Base-by-base conservation (phyloP, 164 flowering plant species). In the Dillenia suffruticosa region DNA sequence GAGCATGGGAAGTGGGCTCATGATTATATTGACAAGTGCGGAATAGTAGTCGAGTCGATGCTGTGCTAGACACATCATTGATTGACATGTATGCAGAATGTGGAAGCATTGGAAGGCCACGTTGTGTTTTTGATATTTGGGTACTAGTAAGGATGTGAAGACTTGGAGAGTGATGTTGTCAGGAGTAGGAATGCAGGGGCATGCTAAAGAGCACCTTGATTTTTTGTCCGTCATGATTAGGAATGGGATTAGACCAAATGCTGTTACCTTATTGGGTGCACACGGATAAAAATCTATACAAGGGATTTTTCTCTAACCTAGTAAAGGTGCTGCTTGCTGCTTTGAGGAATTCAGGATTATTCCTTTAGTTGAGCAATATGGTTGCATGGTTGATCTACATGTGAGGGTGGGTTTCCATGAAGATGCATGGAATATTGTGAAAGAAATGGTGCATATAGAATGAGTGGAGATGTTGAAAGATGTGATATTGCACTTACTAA, bases 11-110 rank as follows among this genome's bases (percentile, higher is more conserved):
- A 69, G 19, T 71, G 76, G 76, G 69, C 56, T 46, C 78, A 77
- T 71, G 72, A 71, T 46, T 71, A 70, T 53, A 68, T 77, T 16
- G 69, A 65, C 51, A 74, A 65, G 54, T 62, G 61, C 40, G 66
- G 73, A 9, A 68, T 74, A 59, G 26, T 59, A 56, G 22, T 19
- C 22, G 22, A 19, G 47, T 77, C 13, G 69, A 71, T 58, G 69
- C 58, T 22, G 69, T 74, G 14, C 53, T 77, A 2, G 80, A 77
- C 12, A 73, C 80, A 58, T 52, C 92, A 17, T 72, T 89, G 69
- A 71, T 89, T 58, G 92, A 86, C 57, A 89, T 89, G 96, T 89
- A 86, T 71, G 82, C 90, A 1, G 86, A 89, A 64, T 88, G 95
- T 64, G 95, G 89, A 55, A 65, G 71, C 57, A 64, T 73, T 52